A percentile compares a stretch with the other conserved stretches of the same genome.
Conservation (phyloP, 768 basidiomycete species). For the Suillus luteus region DNA sequence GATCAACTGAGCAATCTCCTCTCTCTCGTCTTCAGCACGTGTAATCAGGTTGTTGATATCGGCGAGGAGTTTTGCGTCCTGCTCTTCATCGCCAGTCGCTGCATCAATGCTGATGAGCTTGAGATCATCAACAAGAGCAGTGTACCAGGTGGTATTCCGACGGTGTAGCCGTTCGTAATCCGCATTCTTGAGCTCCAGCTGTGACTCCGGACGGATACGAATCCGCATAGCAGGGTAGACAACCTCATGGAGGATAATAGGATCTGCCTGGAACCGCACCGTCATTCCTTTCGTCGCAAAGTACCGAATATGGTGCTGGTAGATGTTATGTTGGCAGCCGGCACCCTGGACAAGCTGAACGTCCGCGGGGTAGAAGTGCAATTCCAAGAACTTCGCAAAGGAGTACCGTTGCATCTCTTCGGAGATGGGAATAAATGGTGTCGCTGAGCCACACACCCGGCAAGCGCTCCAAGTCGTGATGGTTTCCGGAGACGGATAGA, state of each 20-base stretch:
- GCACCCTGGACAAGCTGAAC: constrained; percentile 85
- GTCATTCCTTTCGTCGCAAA: constrained; percentile 85
- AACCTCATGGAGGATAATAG: constrained; percentile 80
- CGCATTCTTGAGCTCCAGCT: constrained; percentile 87
- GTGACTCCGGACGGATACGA: constrained; percentile 82
- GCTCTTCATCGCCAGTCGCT: constrained; percentile 75
- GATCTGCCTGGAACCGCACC: constrained; percentile 85
- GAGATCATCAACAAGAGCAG: constrained; percentile 72
- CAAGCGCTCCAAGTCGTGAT: constrained; percentile 94
- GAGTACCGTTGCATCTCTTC: constrained; percentile 94
- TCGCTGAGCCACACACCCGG: constrained; percentile 72
- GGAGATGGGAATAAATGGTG: constrained; percentile 86
- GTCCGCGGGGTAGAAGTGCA: constrained; percentile 92
- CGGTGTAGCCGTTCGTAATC: constrained; percentile 80
- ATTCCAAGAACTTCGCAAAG: constrained; percentile 94
- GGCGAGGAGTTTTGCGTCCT: constrained; percentile 59
- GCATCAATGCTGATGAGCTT: constrained; percentile 77
- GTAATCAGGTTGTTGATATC: constrained; percentile 68
- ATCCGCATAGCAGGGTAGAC: constrained; percentile 88
- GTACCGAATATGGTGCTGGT: constrained; percentile 89
- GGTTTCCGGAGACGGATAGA: constrained; percentile 65
- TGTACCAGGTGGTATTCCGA: constrained; percentile 76
- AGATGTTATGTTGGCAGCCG: constrained; percentile 92
- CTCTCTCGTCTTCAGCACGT: constrained; percentile 73
- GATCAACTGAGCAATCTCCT: constrained; percentile 71